Conservation (phyloP, 2,329 filamentous ascomycete species). For the Akanthomyces uredinophilus region DNA sequence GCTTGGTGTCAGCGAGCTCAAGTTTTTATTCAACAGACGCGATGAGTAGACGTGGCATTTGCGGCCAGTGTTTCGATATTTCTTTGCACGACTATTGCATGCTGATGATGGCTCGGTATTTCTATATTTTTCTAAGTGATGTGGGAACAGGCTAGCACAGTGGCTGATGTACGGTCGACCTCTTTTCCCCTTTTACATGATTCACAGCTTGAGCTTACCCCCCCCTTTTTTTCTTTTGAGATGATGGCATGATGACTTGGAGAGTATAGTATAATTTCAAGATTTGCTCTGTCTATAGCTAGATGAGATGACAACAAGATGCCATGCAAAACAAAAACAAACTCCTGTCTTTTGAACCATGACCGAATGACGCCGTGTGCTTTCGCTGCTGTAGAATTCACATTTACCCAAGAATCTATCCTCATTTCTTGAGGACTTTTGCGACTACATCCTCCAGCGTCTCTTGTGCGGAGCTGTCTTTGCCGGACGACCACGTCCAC, state of each 20-base stretch:
- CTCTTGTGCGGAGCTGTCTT: slow-evolving; percentile 15
- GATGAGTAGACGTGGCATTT: neutral
- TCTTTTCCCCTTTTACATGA: neutral
- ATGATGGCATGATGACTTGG: neutral
- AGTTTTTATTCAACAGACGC: slow-evolving; percentile 55
- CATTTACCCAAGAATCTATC: too few relatives aligned
- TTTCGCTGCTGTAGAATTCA: neutral
- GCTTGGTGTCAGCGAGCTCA: slow-evolving; percentile 61
- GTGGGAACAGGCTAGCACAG: neutral
- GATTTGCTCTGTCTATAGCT: neutral
- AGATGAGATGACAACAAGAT: neutral
- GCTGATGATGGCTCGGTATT: neutral
- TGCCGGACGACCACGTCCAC: slow-evolving; percentile 28
- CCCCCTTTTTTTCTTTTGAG: neutral
- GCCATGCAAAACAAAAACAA: neutral
- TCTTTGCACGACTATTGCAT: neutral
- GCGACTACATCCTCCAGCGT: slow-evolving; percentile 23
- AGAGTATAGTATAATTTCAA: too few relatives aligned
- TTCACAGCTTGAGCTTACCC: neutral
- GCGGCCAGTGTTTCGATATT: neutral
- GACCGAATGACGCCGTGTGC: neutral
- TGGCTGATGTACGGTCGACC: too few relatives aligned
- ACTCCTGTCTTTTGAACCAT: too few relatives aligned
- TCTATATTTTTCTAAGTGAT: neutral
- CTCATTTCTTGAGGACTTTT: neutral